These are phyloP conservation scores for Mercurialis annua DNA, from an alignment of 345 rosid species.

Conservation along the genomic window DNA sequence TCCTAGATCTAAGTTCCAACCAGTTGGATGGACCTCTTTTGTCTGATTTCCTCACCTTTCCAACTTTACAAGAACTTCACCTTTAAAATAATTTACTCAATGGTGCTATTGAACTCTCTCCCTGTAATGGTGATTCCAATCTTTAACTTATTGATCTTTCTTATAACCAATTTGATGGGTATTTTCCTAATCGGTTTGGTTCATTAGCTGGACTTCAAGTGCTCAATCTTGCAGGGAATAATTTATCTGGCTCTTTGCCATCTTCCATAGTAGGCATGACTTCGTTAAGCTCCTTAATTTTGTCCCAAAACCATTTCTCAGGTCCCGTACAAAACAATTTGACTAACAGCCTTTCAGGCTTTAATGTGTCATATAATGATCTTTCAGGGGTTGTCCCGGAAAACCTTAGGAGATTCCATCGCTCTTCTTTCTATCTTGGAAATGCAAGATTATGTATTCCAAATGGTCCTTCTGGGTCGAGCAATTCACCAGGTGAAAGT, in stretches of 20 bases:
- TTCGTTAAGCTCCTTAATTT: conserved; percentile 60
- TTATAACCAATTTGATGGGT: conserved; percentile 61
- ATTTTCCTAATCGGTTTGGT: conserved; percentile 66
- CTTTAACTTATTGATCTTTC: conserved; percentile 80
- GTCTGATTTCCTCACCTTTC: conserved; percentile 51
- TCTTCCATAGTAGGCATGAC: conserved; percentile 62
- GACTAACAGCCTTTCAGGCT: conserved; percentile 50
- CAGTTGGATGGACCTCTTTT: conserved; percentile 62
- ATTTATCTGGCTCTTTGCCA: conserved; percentile 86
- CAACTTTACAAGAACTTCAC: conserved; percentile 75
- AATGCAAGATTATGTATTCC: conserved; percentile 59
- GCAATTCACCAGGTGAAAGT: conserved; percentile 32
- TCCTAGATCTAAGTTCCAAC: conserved; percentile 85
- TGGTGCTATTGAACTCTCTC: conserved; percentile 52
- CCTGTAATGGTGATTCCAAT: conserved; percentile 39
- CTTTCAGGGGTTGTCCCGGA: conserved; percentile 90
- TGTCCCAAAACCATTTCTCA: conserved; percentile 71
- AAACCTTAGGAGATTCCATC: conserved; percentile 66
- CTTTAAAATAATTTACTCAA: conserved; percentile 61
- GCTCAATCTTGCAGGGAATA: conserved; percentile 76
- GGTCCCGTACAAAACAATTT: conserved; percentile 78
- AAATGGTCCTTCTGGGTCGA: conserved; percentile 43
- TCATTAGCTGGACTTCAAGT: conserved; percentile 61
- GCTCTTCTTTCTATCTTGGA: conserved; percentile 88
- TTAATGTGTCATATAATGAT: conserved; percentile 81